Percentiles rank a stretch among this genome's conserved stretches.
Evolutionary conservation across 2,329 filamentous ascomycete species (phyloP).

Genomic region (Knoxdaviesia capensis): DNA sequence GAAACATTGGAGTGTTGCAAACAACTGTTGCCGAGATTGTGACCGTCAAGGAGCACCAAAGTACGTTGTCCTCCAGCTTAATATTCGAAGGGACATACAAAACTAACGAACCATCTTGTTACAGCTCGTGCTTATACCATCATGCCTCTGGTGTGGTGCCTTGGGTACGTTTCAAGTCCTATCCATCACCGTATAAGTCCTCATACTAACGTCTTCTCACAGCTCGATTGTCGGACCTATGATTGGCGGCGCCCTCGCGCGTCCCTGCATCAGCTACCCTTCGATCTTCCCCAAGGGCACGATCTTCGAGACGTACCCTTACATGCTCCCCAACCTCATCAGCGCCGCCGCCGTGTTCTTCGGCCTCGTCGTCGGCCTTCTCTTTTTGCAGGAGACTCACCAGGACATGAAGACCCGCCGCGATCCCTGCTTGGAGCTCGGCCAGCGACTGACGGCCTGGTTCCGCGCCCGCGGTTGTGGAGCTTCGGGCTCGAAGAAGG

Average conservation of each 20-base stretch:
- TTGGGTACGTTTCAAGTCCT: conserved; percentile 41
- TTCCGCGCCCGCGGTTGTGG: conserved; percentile 15
- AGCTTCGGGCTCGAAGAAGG: conserved; percentile 14
- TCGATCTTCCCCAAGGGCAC: conserved; percentile 48
- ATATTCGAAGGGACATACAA: not conserved
- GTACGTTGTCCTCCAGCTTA: conserved; percentile 24
- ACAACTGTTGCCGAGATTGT: conserved; percentile 91
- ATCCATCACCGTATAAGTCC: not conserved
- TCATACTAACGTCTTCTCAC: conserved; percentile 2
- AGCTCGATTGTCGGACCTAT: conserved; percentile 83
- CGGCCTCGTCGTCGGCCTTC: conserved; percentile 56
- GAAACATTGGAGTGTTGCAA: conserved; percentile 86
- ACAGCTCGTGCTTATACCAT: conserved; percentile 81
- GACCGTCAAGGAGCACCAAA: conserved; percentile 81
- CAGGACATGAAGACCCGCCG: conserved; percentile 54
- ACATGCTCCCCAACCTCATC: conserved; percentile 80
- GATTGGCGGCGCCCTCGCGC: conserved; percentile 74
- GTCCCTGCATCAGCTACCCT: conserved; percentile 71
- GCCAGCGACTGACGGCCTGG: conserved; percentile 43
- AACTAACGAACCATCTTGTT: conserved; percentile 9
- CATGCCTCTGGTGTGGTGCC: conserved; percentile 96
- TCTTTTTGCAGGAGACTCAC: conserved; percentile 92
- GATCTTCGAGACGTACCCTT: conserved; percentile 74
- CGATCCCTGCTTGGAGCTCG: conserved; percentile 59
- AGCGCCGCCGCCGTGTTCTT: conserved; percentile 60